phyloP scores from a whole-genome alignment of 1,284 basidiomycete genomes.

The Malassezia psittaci region DNA sequence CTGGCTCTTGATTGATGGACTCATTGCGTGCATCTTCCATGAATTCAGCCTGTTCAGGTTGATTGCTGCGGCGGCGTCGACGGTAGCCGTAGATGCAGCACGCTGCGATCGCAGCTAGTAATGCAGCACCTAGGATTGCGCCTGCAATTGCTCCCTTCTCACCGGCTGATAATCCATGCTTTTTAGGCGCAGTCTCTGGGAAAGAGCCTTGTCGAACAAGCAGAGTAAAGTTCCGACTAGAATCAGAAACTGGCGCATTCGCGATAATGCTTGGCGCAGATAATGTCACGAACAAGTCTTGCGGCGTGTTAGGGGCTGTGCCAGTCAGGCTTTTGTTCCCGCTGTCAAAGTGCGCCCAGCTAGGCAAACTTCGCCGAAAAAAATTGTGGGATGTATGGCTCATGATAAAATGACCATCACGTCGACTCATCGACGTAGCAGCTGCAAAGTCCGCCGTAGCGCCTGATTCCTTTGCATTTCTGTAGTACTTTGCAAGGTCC shows the following conservation, averaged over 20 bases:
- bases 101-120: background rate
- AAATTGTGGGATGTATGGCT: background rate
- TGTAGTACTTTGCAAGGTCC: conserved; percentile 14
- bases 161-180: background rate
- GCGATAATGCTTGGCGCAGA: background rate
- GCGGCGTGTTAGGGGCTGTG: background rate
- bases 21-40: background rate
- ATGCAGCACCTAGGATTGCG: conserved; percentile 10
- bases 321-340: background rate
- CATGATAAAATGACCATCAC: background rate
- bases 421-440: background rate
- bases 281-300: conserved; percentile 4
- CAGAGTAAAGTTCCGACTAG: background rate
- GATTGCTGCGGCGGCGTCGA: background rate
- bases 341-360: conserved; percentile 10
- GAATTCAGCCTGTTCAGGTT: background rate
- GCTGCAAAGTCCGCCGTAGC: background rate
- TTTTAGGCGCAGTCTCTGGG: background rate
- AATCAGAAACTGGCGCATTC: background rate
- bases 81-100: background rate
- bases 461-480: conserved; percentile 13
- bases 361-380: conserved; percentile 4
- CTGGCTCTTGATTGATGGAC: background rate
- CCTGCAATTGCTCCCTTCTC: conserved; percentile 17
- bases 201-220: background rate